Base-by-base conservation (phyloP, 2,329 filamentous ascomycete species). In the Ceratocystis albifundus region DNA sequence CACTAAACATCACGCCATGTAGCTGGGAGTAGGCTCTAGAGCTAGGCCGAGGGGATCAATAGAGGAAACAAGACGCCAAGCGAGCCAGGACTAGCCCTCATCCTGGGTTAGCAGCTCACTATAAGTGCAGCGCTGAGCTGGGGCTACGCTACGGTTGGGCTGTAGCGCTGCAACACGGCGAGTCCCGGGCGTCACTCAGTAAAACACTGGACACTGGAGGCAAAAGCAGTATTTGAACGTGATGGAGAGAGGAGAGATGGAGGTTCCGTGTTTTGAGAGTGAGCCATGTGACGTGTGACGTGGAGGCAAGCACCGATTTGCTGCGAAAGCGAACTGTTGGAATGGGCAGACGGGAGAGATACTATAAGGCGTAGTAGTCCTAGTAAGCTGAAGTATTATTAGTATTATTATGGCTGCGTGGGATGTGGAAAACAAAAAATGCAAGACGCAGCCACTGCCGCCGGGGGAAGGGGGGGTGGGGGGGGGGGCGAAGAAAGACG, bases 1-100 rank as follows among this genome's bases (percentile, higher is more conserved):
- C 53, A 59, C 53, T 59, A 30, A 32, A 32, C 28, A 59, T 59
- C 53, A 59, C 53, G 53, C 53, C 53, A 59, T 59, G 53, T 59
- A 17, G 7, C 28, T 59, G 53, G 53, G 53, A 12, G 28, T 30
- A 36, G 53, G 53, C 28, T 59, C 28, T 20, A 7, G 28, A 59
- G 53, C 28, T 17, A 59, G 22, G 28, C 53, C 17, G 25, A 28
- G 25, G 50, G 45, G 48, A 25, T 53, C 53, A 59, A 59, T 59
- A 59, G 53, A 59, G 53, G 53, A 59, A 30, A 59, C 53, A 32
- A 59, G 28, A 59, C 32, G 28, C 53, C 28, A 32, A n/a, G 28
- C 53, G 25, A 36, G 53, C 28, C 15, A 32, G 15, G 53, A n/a
- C 53, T 10, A 30, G 50, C 20, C 50, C n/a, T 30, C 15, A 25